Percentiles rank a stretch among this genome's conserved stretches.
These are phyloP conservation scores for Xylaria digitata DNA, from an alignment of 2,329 filamentous ascomycete genomes.

Conservation along the genomic window DNA sequence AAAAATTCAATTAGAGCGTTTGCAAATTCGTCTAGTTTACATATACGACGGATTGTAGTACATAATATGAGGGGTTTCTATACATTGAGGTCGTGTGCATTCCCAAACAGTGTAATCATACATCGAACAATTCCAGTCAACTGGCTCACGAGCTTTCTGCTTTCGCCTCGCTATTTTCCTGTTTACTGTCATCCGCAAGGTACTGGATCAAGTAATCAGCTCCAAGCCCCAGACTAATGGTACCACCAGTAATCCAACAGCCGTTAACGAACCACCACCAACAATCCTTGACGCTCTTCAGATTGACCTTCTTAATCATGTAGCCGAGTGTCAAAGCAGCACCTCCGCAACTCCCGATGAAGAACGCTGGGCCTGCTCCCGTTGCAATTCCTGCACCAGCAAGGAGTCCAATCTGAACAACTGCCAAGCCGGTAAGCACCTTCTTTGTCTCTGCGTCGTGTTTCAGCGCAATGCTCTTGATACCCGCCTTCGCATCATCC, in stretches of 20 bases:
- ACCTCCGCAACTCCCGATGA: constrained; percentile 74
- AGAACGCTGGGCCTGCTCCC: constrained; percentile 76
- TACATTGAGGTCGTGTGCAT: neutral
- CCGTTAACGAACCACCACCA: constrained; percentile 84
- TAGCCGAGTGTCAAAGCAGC: constrained; percentile 68
- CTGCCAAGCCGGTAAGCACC: constrained; percentile 76
- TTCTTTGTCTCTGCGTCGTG: constrained; percentile 82
- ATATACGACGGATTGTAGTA: constrained; percentile 8
- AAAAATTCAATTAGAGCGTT: neutral
- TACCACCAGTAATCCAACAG: constrained; percentile 74
- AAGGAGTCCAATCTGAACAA: constrained; percentile 75
- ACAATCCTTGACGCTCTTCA: constrained; percentile 74
- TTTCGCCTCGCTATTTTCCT: neutral
- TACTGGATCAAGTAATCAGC: constrained; percentile 69
- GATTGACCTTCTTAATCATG: constrained; percentile 75
- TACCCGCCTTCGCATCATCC: constrained; percentile 85
- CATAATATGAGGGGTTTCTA: constrained; percentile 5
- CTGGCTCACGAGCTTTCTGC: constrained; percentile 9
- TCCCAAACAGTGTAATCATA: constrained; percentile 2
- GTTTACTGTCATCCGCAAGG: constrained; percentile 45
- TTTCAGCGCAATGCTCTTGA: constrained; percentile 87
- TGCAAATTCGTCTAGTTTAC: constrained; percentile 1
- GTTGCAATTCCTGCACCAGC: constrained; percentile 74
- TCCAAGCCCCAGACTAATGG: constrained; percentile 68
- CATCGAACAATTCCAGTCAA: constrained; percentile 7